Evolutionary conservation across 345 rosid species (phyloP), one percentile per base, ranked within the genome.

Genomic region (Syzygium grande): DNA sequence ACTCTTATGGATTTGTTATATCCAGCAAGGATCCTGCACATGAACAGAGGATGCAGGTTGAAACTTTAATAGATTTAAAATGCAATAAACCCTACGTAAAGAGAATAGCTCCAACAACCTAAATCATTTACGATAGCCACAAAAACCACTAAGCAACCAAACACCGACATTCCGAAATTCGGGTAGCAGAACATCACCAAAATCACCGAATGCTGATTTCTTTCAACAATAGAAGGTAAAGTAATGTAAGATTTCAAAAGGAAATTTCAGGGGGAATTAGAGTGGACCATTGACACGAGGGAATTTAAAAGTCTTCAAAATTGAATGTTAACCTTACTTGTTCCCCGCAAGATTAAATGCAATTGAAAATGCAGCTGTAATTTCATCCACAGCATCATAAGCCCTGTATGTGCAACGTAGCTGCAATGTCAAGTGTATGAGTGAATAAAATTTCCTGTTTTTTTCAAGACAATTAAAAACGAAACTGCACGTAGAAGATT

Each of bases 321-420:
- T 17, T 63, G 51, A 89, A 34, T 34, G 17, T 54, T 53, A 84
- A 88, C 78, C 96, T 94, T 92, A 97, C 99, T 94, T 97, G 87
- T 92, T 93, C 49, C 99, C 99, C 22, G 90, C 91, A 61, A 97
- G 96, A 91, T 96, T 97, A 84, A 97, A 95, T 88, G 97, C 95
- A 91, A 94, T 79, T 58, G 99, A 96, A 91, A 95, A 89, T 84
- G 99, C 99, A 88, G 99, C 98, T 88, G 95, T 94, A 55, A 97
- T 97, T 91, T 96, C 99, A 92, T 97, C 98, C 90, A 97, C 92
- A 49, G 96, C 95, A 95, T 97, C 97, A 92, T 95, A 95, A 68
- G 99, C 99, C 77, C 98, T 95, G 87, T 96, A 97, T 7, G 99
- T 94, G 89, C 99, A 96, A 29, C 96, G 96, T 79, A 96, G 92